Percentiles rank a stretch among this genome's conserved stretches.
These are phyloP conservation scores for Suillus plorans DNA, from an alignment of 768 basidiomycete genomes.

Conservation along the genomic window DNA sequence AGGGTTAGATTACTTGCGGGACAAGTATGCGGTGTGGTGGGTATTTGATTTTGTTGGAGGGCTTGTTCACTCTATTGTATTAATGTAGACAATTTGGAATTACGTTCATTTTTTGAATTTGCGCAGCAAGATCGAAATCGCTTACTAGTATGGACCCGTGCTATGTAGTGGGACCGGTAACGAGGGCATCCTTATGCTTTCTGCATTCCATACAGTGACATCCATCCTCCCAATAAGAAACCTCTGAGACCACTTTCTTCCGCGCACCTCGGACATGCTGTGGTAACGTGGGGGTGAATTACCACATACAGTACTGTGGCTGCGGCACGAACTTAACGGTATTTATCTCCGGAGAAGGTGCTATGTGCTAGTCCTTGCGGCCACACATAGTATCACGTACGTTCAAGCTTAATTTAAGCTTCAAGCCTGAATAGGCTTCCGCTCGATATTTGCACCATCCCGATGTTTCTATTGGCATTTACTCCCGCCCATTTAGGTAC, in stretches of 20 bases:
- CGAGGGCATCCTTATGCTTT: too few relatives aligned
- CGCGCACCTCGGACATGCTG: neutral
- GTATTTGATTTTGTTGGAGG: neutral
- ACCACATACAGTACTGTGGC: too few relatives aligned
- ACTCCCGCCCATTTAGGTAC: neutral
- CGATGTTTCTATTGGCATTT: too few relatives aligned
- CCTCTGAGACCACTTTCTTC: too few relatives aligned
- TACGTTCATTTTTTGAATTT: neutral
- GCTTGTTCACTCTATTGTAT: neutral
- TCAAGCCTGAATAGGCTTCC: neutral
- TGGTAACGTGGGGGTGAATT: neutral
- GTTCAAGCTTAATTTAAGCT: too few relatives aligned
- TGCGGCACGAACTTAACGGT: neutral
- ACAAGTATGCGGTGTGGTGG: neutral
- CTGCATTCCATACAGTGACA: too few relatives aligned
- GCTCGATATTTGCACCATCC: neutral
- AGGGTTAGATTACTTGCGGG: constrained; percentile 27
- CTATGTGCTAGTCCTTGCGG: too few relatives aligned
- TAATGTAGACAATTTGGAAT: constrained; percentile 1
- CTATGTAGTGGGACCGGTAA: too few relatives aligned
- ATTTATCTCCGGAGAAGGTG: neutral
- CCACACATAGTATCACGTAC: too few relatives aligned
- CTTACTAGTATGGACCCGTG: too few relatives aligned
- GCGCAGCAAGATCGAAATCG: neutral
- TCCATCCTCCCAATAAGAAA: too few relatives aligned